Percentiles rank a stretch among this genome's conserved stretches.
Conservation (phyloP, 2,329 filamentous ascomycete species). For the Fonsecaea pugnacius region DNA sequence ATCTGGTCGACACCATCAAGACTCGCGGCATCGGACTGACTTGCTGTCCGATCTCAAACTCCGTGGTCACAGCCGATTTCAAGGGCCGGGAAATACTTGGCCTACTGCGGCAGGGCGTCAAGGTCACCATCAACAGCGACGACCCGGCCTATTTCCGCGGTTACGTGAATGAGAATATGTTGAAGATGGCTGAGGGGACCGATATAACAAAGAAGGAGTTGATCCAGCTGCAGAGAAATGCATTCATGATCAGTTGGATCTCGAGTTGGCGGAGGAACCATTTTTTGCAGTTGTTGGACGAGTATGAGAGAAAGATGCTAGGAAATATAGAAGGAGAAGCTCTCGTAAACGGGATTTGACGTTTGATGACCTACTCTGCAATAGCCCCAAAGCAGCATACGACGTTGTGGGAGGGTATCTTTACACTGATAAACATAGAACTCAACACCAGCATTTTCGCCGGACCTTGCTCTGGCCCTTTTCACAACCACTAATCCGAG, state of each 20-base stretch:
- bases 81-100: constrained; percentile 34
- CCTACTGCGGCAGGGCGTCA: constrained; percentile 34
- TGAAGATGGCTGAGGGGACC: constrained; percentile 30
- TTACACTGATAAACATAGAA: neutral
- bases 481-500: constrained; percentile 15
- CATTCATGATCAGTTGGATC: constrained; percentile 36
- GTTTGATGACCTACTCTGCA: neutral
- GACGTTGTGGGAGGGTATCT: neutral
- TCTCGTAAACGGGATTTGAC: constrained; percentile 16
- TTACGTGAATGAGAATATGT: constrained; percentile 35
- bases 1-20: constrained; percentile 27
- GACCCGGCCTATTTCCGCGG: constrained; percentile 38
- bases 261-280: constrained; percentile 33
- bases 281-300: constrained; percentile 30
- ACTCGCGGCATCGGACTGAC: constrained; percentile 34
- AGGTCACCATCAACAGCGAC: constrained; percentile 36
- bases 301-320: constrained; percentile 28
- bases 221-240: constrained; percentile 35
- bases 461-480: neutral
- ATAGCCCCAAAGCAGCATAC: neutral
- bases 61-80: constrained; percentile 34
- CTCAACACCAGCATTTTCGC: neutral
- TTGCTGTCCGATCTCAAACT: constrained; percentile 37
- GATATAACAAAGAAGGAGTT: constrained; percentile 32
- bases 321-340: constrained; percentile 2